Evolutionary conservation across 192 early-diverging fungal genomes (phyloP).

Genomic region (Backusella liffmaniae): DNA sequence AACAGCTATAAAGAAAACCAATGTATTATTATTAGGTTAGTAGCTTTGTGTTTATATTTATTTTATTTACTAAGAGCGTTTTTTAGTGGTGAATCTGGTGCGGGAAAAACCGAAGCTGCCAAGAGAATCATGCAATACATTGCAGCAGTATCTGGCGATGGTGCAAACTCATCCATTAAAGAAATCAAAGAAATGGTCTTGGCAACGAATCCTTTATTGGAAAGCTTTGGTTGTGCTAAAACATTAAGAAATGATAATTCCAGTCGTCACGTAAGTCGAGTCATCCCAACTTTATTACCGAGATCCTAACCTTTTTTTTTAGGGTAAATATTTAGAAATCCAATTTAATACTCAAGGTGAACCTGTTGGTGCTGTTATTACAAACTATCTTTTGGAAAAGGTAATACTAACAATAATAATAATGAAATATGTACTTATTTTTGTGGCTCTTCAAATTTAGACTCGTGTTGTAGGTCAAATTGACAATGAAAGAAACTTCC

Average conservation of each 20-base stretch:
- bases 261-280: conserved; percentile 79
- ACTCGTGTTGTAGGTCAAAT: conserved; percentile 94
- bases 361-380: conserved; percentile 95
- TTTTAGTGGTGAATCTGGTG: conserved; percentile 86
- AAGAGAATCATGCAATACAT: conserved; percentile 98
- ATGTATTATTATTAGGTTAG: conserved; percentile 93
- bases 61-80: not conserved
- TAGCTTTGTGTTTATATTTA: not conserved
- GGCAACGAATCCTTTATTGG: conserved; percentile 97
- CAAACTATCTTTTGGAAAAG: conserved; percentile 98
- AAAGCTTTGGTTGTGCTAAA: conserved; percentile 99
- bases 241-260: conserved; percentile 99
- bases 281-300: not conserved
- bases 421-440: not conserved
- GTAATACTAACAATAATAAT: conserved; percentile 31
- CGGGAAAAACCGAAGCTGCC: conserved; percentile 90
- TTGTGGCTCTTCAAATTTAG: conserved; percentile 37
- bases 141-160: conserved; percentile 89
- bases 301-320: not conserved
- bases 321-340: conserved; percentile 99
- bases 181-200: conserved; percentile 98
- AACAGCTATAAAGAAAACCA: conserved; percentile 98
- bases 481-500: conserved; percentile 95
- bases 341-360: conserved; percentile 91
- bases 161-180: conserved; percentile 71